A percentile compares a stretch with the other conserved stretches of the same genome.
These are phyloP conservation scores for Westerdykella aurantiaca DNA, from an alignment of 2,329 filamentous ascomycete genomes.

Conservation along the genomic window DNA sequence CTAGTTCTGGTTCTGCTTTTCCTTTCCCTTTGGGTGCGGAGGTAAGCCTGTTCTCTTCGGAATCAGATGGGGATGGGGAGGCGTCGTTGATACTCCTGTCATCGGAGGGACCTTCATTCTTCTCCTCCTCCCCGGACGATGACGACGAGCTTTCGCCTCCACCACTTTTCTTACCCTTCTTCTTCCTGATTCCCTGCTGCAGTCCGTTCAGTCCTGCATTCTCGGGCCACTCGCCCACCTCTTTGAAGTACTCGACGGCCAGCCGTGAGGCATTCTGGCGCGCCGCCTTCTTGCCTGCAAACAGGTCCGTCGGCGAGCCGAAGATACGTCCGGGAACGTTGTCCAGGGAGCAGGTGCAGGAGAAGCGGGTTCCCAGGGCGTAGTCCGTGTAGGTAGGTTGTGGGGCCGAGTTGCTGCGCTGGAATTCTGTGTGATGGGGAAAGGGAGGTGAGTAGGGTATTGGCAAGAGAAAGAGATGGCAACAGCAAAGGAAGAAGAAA, in stretches of 20 bases:
- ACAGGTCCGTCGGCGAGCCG: constrained; percentile 29
- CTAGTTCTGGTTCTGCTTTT: background rate
- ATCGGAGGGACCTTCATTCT: background rate
- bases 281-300: constrained; percentile 39
- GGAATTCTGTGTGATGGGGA: constrained; percentile 22
- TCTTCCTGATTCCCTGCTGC: constrained; percentile 29
- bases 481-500: constrained; percentile 3
- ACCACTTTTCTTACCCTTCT: constrained; percentile 5
- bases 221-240: constrained; percentile 27
- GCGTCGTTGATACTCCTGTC: background rate
- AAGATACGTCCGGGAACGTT: constrained; percentile 21
- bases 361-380: constrained; percentile 24
- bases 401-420: constrained; percentile 16
- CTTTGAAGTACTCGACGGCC: constrained; percentile 40
- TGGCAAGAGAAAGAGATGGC: background rate
- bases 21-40: too few relatives aligned
- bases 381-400: constrained; percentile 37
- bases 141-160: background rate
- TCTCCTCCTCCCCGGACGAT: background rate
- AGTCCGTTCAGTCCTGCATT: constrained; percentile 8
- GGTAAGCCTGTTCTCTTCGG: too few relatives aligned
- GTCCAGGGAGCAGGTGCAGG: constrained; percentile 27
- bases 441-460: background rate
- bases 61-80: background rate
- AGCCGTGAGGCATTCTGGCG: constrained; percentile 38